phyloP scores from a whole-genome alignment of 495 filamentous ascomycete species.

The Durotheca rogersii region DNA sequence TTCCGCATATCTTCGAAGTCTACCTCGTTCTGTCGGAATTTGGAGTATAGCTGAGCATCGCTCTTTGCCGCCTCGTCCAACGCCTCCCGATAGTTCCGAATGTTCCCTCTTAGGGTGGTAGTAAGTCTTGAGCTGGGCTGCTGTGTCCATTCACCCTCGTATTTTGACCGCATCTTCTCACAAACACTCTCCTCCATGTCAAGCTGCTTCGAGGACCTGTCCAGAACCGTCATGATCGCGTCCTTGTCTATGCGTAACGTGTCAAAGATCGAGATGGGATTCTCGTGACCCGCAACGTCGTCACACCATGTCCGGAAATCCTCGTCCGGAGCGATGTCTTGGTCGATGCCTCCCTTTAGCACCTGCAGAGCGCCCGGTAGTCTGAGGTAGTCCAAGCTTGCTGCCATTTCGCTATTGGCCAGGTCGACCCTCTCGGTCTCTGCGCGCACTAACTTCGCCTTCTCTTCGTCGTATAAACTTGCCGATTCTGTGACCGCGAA shows the following conservation, averaged over 20 bases:
- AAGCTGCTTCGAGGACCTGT: slow-evolving; percentile 78
- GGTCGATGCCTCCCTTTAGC: slow-evolving; percentile 88
- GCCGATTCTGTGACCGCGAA: slow-evolving; percentile 96
- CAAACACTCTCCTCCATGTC: slow-evolving; percentile 97
- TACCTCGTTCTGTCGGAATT: slow-evolving; percentile 76
- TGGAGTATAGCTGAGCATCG: slow-evolving; percentile 80
- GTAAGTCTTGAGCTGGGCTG: slow-evolving; percentile 91
- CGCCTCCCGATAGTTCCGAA: slow-evolving; percentile 81
- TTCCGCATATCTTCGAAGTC: slow-evolving; percentile 96
- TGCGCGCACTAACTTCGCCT: slow-evolving; percentile 90
- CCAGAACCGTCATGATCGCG: slow-evolving; percentile 66
- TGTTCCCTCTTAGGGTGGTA: slow-evolving; percentile 79
- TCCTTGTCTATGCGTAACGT: slow-evolving; percentile 74
- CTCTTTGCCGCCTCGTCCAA: slow-evolving; percentile 86
- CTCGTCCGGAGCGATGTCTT: slow-evolving; percentile 82
- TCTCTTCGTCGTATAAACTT: slow-evolving; percentile 97
- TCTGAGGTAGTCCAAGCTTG: slow-evolving; percentile 90
- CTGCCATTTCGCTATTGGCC: slow-evolving; percentile 92
- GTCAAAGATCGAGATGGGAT: slow-evolving; percentile 71
- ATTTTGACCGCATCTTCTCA: slow-evolving; percentile 99
- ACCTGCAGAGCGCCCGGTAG: slow-evolving; percentile 87
- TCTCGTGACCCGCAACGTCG: slow-evolving; percentile 80
- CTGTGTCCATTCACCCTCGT: slow-evolving; percentile 93
- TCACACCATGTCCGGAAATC: slow-evolving; percentile 93
- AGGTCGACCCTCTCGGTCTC: slow-evolving; percentile 90